Evolutionary conservation across 352 stramenopile species (phyloP), one percentile per base, ranked within the genome.

Genomic region (Globisporangium solare): DNA sequence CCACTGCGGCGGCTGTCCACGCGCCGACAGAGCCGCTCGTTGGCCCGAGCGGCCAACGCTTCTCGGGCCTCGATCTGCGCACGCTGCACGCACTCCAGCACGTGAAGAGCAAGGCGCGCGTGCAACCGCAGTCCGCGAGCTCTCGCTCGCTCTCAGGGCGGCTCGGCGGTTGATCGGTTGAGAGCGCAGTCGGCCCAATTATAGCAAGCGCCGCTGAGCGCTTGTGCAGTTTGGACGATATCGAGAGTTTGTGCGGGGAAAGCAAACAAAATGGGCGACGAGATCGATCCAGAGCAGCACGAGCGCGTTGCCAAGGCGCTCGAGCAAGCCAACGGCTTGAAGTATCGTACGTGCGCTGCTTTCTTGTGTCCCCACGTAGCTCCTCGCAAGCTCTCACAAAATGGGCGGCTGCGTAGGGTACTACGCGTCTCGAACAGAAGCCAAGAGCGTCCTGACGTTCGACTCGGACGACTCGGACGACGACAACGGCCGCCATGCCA

Each of bases 291-390:
- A 2, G 63, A 58, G 14, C 83, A 86, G 56, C 80, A 90, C 51
- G 67, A 79, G 54, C 77, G 80, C 43, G 80, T 90, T 31, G 60
- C 63, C 24, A 76, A 75, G 46, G 80, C 78, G 24, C 74, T 90
- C 13, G 77, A 87, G 55, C 80, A 90, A 57, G 70, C 88, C 65
- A 90, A 90, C 48, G 74, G 66, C 0, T 58, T 90, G 3, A 71
- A 71, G 63, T 88, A 90, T 54, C 74, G 80, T 89, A 65, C 24
- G 70, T 53, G 13, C 10, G 50, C 40, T 39, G n/a, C 42, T 32
- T 15, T n/a, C n/a, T n/a, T n/a, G n/a, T 22, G 43, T 15, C 5
- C 5, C 24, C 24, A 27, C 24, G 24, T 27, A 27, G 24, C 24
- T 27, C 24, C 24, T 27, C 2, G 24, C 24, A 5, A 27, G 5